Evolutionary conservation across 2,329 filamentous ascomycete genomes (phyloP), one percentile per base, ranked within the genome.

Genomic region (Fusarium sp.): DNA sequence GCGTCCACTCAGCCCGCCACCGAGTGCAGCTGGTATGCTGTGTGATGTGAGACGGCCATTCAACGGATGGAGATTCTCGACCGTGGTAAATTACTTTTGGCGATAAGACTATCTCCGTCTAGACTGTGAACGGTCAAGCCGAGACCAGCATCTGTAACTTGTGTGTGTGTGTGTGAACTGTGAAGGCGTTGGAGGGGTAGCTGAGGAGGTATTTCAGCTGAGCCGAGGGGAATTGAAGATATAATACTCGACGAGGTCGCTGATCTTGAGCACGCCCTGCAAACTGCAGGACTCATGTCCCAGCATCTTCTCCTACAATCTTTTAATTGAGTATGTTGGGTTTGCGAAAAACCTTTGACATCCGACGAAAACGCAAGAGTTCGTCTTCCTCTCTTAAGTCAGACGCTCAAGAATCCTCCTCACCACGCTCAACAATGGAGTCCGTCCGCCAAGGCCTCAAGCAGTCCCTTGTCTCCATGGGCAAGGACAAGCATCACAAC

Each of bases 281-380:
- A 21, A 33, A 36, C 14, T 20, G 13, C 11, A 51, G 33, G 50
- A 23, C 61, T 56, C 18, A 33, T 23, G 40, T 50, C 49, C 37
- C 35, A 45, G 4, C 17, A 41, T 11, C 9, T 43, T 14, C 17
- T 36, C 37, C 11, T 25, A 29, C 23, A 13, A n/a, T 9, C 25
- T 11, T 46, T 41, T 33, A 20, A 52, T 63, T 39, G 43, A 64
- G 65, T 37, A 70, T 70, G 67, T 69, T 70, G 54, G 66, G 67
- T 31, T 59, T 70, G 52, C 52, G 53, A 48, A 69, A 70, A 33
- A 54, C 63, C 23, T 64, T 70, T 46, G 57, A 67, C 47, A 58
- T 55, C 37, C 54, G 64, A 65, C 58, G 64, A 51, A 70, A 70
- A 63, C 67, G 63, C 50, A 67, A 69, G 35, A 58, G 40, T 20